phyloP scores from a whole-genome alignment of 768 basidiomycete species.

The Leccinum barrowsii region DNA sequence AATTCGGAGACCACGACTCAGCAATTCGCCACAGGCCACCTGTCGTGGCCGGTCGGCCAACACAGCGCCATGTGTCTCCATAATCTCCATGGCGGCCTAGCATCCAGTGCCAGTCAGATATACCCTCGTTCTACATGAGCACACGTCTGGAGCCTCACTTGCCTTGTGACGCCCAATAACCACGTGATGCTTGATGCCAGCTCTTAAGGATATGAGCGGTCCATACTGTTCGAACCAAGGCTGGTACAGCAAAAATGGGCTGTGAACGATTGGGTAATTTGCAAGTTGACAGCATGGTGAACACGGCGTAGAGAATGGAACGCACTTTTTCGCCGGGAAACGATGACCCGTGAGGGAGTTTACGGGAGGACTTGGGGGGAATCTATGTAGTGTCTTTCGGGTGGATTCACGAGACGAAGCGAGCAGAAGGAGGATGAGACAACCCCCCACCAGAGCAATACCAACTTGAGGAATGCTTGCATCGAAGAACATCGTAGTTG shows the following conservation, averaged over 20 bases:
- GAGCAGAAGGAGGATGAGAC: constrained; percentile 1
- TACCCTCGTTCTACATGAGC: not conserved
- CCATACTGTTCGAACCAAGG: constrained; percentile 57
- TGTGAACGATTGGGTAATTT: not conserved
- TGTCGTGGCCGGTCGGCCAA: constrained; percentile 27
- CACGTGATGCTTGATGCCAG: constrained; percentile 31
- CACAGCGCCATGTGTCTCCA: constrained; percentile 54
- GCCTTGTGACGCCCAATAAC: constrained; percentile 18
- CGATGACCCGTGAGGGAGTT: not conserved
- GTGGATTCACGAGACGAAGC: not conserved
- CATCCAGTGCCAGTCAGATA: constrained; percentile 6
- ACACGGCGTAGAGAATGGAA: not conserved
- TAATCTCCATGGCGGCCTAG: constrained; percentile 52
- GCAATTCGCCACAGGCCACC: constrained; percentile 47
- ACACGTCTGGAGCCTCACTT: not conserved
- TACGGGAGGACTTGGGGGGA: constrained; percentile 7
- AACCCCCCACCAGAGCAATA: not conserved
- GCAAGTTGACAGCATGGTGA: not conserved
- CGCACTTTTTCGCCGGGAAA: constrained; percentile 2
- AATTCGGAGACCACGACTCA: constrained; percentile 51
- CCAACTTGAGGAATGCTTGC: not conserved
- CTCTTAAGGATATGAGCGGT: constrained; percentile 49
- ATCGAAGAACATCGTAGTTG: not conserved
- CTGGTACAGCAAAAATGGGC: constrained; percentile 30
- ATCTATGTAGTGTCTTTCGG: not conserved